Percentiles rank a stretch among this genome's conserved stretches.
Conservation (phyloP, 345 rosid species). For the Pelargonium nanum region DNA sequence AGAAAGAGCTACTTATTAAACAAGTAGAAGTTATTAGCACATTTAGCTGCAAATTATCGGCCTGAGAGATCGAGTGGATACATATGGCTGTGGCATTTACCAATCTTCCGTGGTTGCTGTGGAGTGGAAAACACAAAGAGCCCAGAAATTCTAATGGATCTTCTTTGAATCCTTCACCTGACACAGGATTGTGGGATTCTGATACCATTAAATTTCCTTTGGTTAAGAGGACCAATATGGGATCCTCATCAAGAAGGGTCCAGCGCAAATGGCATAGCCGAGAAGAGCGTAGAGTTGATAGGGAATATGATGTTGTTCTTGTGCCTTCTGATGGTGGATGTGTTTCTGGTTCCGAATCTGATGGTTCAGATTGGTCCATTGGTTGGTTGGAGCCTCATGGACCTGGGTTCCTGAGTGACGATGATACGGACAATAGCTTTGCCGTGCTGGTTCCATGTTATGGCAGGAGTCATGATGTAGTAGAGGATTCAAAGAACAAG, state of each 20-base stretch:
- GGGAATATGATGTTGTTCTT: slow-evolving; percentile 58
- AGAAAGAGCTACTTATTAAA: slow-evolving; percentile 2
- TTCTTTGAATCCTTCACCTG: slow-evolving; percentile 27
- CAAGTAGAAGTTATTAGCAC: not conserved
- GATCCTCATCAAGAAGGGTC: slow-evolving; percentile 43
- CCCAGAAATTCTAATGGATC: slow-evolving; percentile 33
- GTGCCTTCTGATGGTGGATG: slow-evolving; percentile 74
- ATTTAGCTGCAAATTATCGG: not conserved
- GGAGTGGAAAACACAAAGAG: slow-evolving; percentile 49
- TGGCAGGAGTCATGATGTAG: slow-evolving; percentile 27
- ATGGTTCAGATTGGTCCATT: slow-evolving; percentile 60
- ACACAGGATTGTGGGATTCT: slow-evolving; percentile 33
- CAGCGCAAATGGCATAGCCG: slow-evolving; percentile 60
- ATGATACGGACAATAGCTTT: slow-evolving; percentile 49
- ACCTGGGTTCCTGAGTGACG: slow-evolving; percentile 46
- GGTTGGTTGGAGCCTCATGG: slow-evolving; percentile 86
- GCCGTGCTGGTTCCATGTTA: slow-evolving; percentile 71
- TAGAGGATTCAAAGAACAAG: slow-evolving; percentile 23
- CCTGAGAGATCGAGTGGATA: not conserved
- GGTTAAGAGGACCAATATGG: slow-evolving; percentile 21
- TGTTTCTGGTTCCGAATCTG: slow-evolving; percentile 67
- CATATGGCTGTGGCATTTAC: slow-evolving; percentile 57
- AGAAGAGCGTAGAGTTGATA: slow-evolving; percentile 56
- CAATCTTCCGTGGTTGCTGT: slow-evolving; percentile 54
- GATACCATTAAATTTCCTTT: slow-evolving; percentile 53